A percentile compares a stretch with the other conserved stretches of the same genome.
Evolutionary conservation across 2,329 filamentous ascomycete genomes (phyloP).

Genomic region (Beauveria pseudobassiana): DNA sequence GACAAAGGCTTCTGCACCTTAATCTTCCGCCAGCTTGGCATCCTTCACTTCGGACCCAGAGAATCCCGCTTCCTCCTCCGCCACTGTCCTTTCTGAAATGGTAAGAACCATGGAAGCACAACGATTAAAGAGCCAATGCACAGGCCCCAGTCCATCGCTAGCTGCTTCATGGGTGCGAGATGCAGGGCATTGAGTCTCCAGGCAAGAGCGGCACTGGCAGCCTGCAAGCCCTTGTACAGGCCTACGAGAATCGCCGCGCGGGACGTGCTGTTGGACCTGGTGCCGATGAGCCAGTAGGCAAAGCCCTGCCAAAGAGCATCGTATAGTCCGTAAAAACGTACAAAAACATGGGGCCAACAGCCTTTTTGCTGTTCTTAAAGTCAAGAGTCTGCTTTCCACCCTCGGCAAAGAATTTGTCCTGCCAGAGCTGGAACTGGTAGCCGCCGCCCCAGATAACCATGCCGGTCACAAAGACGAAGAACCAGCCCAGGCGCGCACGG

Average conservation of each 20-base stretch:
- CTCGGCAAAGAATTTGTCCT: conserved; percentile 32
- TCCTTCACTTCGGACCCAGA: conserved; percentile 7
- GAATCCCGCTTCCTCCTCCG: conserved; percentile 19
- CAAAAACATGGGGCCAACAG: conserved; percentile 56
- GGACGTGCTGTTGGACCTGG: conserved; percentile 33
- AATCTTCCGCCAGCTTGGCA: conserved; percentile 13
- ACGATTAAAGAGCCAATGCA: conserved; percentile 35
- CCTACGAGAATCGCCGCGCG: conserved; percentile 37
- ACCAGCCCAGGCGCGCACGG: conserved; percentile 40
- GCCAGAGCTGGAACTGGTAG: conserved; percentile 57
- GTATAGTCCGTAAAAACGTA: conserved; percentile 64
- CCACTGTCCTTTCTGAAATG: conserved; percentile 23
- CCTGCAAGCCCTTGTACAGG: conserved; percentile 39
- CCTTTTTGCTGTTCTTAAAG: conserved; percentile 39
- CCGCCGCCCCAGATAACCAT: conserved; percentile 53
- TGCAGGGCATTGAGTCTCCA: conserved; percentile 35
- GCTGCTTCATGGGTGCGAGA: conserved; percentile 30
- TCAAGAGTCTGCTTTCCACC: conserved; percentile 38
- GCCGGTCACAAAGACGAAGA: conserved; percentile 37
- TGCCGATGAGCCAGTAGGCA: conserved; percentile 54
- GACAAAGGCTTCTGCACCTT: not conserved
- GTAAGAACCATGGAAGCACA: conserved; percentile 33
- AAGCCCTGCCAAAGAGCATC: conserved; percentile 61
- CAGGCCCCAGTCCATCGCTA: conserved; percentile 39
- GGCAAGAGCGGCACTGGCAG: conserved; percentile 36